A percentile compares a stretch with the other conserved stretches of the same genome.
Conservation (phyloP, 1,284 basidiomycete species). For the Psilocybe mexicana region DNA sequence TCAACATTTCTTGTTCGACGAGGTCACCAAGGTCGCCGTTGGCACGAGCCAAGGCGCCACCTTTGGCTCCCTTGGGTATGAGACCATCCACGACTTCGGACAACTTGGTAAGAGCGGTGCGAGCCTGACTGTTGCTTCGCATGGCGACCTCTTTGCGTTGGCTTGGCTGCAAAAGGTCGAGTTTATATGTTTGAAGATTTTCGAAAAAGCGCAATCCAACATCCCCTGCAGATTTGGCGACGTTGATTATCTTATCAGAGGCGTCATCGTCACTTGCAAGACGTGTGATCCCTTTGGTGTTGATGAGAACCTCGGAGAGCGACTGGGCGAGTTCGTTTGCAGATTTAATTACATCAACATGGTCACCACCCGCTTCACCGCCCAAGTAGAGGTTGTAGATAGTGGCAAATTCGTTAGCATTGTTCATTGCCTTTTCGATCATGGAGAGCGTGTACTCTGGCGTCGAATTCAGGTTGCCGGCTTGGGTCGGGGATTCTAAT, state of each 20-base stretch:
- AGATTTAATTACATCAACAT: constrained; percentile 97
- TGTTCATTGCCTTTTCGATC: constrained; percentile 95
- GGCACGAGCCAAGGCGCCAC: constrained; percentile 68
- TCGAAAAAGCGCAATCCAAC: constrained; percentile 91
- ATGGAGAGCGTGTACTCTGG: constrained; percentile 98
- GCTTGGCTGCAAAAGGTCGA: constrained; percentile 72
- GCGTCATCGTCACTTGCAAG: constrained; percentile 90
- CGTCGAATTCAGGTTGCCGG: constrained; percentile 94
- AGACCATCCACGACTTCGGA: constrained; percentile 87
- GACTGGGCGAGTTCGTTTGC: constrained; percentile 97
- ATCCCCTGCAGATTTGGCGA: constrained; percentile 89
- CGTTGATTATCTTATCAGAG: constrained; percentile 83
- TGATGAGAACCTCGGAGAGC: constrained; percentile 88
- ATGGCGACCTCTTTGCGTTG: constrained; percentile 88
- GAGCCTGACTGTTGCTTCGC: constrained; percentile 87
- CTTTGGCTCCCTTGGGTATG: constrained; percentile 82
- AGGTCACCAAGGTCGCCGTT: constrained; percentile 96
- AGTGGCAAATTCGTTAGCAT: constrained; percentile 94
- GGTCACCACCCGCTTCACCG: constrained; percentile 87
- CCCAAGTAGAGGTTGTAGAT: constrained; percentile 91
- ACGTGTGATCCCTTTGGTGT: constrained; percentile 94
- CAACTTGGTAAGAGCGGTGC: constrained; percentile 79
- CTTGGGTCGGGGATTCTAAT: constrained; percentile 91
- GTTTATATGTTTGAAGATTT: constrained; percentile 94
- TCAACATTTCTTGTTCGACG: constrained; percentile 95